Base-by-base conservation (phyloP, 2,329 filamentous ascomycete genomes). In the Didymosphaeria variabile region DNA sequence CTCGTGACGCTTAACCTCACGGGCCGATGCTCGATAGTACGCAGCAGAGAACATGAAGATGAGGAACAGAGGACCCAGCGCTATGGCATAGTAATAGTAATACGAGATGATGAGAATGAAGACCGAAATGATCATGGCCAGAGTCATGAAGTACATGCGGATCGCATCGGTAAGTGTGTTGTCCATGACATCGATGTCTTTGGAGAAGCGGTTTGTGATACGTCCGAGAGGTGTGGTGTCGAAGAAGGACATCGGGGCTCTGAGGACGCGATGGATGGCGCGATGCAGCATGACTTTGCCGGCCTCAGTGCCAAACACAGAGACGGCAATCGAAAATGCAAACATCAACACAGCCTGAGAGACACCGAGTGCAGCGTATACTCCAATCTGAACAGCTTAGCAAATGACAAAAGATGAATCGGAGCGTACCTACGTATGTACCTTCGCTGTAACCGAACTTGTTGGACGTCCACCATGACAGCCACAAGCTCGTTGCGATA, bases 111-210 rank as follows among this genome's bases (percentile, higher is more conserved):
- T 96, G 67, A 98, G 85, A 45, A 89, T 88, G 74, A 97, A 97
- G 38, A 97, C 91, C 5, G 66, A 89, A 1, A 90, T 82, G 67
- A 97, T 93, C 86, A 91, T 92, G 42, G 87, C 90, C 68, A 97
- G 80, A 1, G 93, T 97, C 69, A 97, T 82, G 70, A 94, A 90
- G 81, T 94, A 97, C 89, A 97, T 97, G 66, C 94, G 88, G 79
- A 97, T 92, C 3, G 92, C 90, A 71, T 97, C 94, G 0, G 91
- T 91, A 46, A 97, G 81, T 60, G 89, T 92, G 77, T 97, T 97
- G 80, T 98, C 95, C 93, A 98, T 96, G 59, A 95, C 92, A 72
- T 97, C 93, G 44, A 98, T 91, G 72, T 99, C 95, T 68, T 94
- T 91, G 34, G 93, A 96, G 80, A 98, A 98, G 17, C 95, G 91